phyloP scores from a whole-genome alignment of 208 protist species.

The Acanthamoeba healyi region DNA sequence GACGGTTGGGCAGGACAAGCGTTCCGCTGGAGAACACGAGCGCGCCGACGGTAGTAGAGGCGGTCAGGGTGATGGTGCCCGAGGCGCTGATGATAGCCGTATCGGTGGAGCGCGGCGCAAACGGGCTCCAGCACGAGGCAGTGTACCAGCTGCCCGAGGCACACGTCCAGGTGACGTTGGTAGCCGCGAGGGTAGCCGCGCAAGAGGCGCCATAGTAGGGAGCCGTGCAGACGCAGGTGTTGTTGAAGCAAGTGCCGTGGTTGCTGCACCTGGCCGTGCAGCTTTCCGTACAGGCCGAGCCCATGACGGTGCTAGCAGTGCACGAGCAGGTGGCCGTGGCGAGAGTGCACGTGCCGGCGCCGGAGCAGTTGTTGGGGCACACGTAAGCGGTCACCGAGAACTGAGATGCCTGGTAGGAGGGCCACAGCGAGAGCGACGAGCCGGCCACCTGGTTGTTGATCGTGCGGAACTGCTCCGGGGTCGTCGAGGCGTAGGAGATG shows the following conservation, averaged over 20 bases:
- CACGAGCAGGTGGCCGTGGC: constrained; percentile 30
- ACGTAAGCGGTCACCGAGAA: neutral
- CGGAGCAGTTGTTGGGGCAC: constrained; percentile 66
- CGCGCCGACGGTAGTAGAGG: neutral
- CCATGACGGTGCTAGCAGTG: neutral
- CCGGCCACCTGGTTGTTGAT: constrained; percentile 1
- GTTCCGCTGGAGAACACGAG: neutral
- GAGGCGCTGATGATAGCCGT: neutral
- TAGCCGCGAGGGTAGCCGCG: neutral
- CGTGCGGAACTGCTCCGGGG: constrained; percentile 26
- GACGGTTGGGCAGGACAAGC: neutral
- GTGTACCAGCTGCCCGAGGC: neutral
- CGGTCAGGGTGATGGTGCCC: neutral
- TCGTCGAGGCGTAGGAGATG: neutral
- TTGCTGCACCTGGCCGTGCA: constrained; percentile 45
- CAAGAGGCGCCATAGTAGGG: constrained; percentile 2
- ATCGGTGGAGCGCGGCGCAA: constrained; percentile 15
- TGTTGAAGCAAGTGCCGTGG: constrained; percentile 46
- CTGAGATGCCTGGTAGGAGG: neutral
- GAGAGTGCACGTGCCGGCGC: constrained; percentile 9
- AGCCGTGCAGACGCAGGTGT: constrained; percentile 37
- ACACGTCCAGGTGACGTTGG: constrained; percentile 42
- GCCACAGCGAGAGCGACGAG: constrained; percentile 13
- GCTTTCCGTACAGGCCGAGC: constrained; percentile 11
- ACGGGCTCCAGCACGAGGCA: constrained; percentile 11